Base-by-base conservation (phyloP, 805 yeast genomes). In the Komagataella kurtzmanii region DNA sequence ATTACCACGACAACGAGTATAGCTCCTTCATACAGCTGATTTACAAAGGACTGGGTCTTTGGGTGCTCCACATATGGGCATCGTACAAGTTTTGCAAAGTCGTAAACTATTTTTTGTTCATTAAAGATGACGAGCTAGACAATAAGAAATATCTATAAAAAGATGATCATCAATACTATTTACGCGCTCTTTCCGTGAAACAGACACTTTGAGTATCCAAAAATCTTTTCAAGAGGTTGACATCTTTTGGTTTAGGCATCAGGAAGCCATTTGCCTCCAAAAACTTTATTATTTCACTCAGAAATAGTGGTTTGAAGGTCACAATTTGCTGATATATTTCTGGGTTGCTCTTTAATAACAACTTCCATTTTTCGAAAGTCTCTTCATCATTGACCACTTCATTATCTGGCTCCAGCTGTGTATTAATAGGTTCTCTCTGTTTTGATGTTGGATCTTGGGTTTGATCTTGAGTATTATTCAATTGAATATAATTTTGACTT, bases 11-110 rank as follows among this genome's bases (percentile, higher is more conserved):
- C 21, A 45, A 48, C 6, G 45, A 50, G 23, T 50, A 45, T 14
- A 17, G n/a, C 12, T 50, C 49, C 24, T 14, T 24, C 3, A n/a
- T 19, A 3, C 30, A 44, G 7, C 45, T 49, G 17, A 23, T 49
- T 4, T 30, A 23, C 47, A 49, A 36, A 23, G 52, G 49, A 19
- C 17, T 24, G 24, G 40, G 24, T 14, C 36, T 23, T 14, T 43
- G 43, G 46, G 45, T 36, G 47, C 17, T 49, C 36, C 46, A 49
- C 17, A 17, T 46, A 19, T 46, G 48, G 48, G 50, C 46, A n/a
- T 40, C 50, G 8, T 48, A 23, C 24, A 46, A 46, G 24, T n/a
- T 17, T 6, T 17, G 23, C 12, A 21, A 17, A 18, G 43, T 19
- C 12, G 8, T 49, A 12, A 49, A 49, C 30, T 43, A 21, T 18